Conservation (phyloP, 345 rosid genomes). For the Aethionema arabicum region DNA sequence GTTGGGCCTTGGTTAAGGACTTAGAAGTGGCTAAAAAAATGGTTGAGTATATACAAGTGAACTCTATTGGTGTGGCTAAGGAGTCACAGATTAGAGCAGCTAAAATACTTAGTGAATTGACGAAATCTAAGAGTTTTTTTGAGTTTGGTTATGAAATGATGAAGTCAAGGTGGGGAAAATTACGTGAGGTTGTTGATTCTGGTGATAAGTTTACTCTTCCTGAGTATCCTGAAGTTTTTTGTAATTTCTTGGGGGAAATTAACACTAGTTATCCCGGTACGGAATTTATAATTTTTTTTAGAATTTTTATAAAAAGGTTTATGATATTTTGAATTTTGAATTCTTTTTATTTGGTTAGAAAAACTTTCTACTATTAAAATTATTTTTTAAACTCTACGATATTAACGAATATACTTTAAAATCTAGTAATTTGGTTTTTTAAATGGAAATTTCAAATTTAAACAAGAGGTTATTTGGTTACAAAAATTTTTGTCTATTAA, state of each 20-base stretch:
- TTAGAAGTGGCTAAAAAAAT: conserved; percentile 60
- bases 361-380: too few species aligned
- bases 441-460: too few species aligned
- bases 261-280: conserved; percentile 56
- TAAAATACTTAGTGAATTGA: conserved; percentile 48
- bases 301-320: too few species aligned
- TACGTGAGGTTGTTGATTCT: conserved; percentile 43
- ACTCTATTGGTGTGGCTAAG: conserved; percentile 70
- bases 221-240: conserved; percentile 42
- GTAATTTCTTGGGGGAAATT: conserved; percentile 54
- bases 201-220: conserved; percentile 49
- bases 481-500: too few species aligned
- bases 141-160: conserved; percentile 42
- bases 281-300: too few species aligned
- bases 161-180: conserved; percentile 62
- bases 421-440: too few species aligned
- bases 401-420: too few species aligned
- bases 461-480: too few species aligned
- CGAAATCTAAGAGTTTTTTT: conserved; percentile 54
- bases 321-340: too few species aligned
- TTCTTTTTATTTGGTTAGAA: too few species aligned
- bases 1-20: conserved; percentile 85
- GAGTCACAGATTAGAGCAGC: conserved; percentile 84
- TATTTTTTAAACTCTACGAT: too few species aligned
- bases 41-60: conserved; percentile 51